Conservation (phyloP, 352 stramenopile genomes). For the Phytophthora sojae region DNA sequence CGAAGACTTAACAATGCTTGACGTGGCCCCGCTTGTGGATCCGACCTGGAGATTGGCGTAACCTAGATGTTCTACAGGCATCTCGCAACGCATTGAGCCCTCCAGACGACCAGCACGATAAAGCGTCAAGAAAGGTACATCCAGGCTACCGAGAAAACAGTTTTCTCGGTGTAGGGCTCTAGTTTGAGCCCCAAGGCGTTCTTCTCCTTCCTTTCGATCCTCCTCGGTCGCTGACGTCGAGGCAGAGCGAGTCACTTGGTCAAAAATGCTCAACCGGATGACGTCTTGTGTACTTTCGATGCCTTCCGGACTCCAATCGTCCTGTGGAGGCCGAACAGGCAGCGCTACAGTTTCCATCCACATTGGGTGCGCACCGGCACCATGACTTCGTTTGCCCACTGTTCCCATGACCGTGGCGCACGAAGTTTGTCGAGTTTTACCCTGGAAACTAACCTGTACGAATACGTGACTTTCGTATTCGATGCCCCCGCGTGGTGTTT, state of each 20-base stretch:
- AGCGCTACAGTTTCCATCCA: constrained; percentile 95
- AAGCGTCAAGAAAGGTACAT: constrained; percentile 91
- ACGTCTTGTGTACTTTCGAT: constrained; percentile 79
- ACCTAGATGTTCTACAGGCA: constrained; percentile 86
- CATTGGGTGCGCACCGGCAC: constrained; percentile 54
- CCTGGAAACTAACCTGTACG: constrained; percentile 88
- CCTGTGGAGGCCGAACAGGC: constrained; percentile 83
- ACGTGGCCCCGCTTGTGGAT: constrained; percentile 1
- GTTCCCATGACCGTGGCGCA: constrained; percentile 33
- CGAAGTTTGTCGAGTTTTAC: constrained; percentile 72
- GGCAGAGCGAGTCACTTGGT: constrained; percentile 72
- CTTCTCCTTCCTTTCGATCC: constrained; percentile 46
- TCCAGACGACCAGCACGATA: constrained; percentile 84
- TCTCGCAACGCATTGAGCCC: constrained; percentile 80
- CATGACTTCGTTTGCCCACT: constrained; percentile 6
- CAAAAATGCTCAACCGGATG: constrained; percentile 90
- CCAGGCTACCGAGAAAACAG: constrained; percentile 83
- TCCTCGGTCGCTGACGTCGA: constrained; percentile 19
- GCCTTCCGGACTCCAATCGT: constrained; percentile 82
- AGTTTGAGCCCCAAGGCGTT: constrained; percentile 28
- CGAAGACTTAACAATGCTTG: constrained; percentile 13
- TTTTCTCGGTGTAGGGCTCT: constrained; percentile 75
- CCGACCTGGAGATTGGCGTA: constrained; percentile 67
- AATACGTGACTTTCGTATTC: constrained; percentile 69
- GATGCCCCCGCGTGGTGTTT: constrained; percentile 16